phyloP scores from a whole-genome alignment of 768 basidiomycete genomes.

The Royoungia palumana region DNA sequence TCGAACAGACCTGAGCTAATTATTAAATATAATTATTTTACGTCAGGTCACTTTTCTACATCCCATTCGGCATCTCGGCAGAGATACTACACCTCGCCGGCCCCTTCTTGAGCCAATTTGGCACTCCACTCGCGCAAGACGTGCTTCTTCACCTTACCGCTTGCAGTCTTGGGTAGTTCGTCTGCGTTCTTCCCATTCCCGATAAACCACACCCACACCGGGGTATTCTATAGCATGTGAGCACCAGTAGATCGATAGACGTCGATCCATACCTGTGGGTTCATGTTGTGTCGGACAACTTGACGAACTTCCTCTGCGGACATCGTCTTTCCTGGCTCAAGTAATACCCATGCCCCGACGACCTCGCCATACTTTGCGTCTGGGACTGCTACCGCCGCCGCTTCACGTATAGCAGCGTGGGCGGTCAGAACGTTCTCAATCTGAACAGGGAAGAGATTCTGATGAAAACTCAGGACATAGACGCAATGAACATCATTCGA shows the following conservation, averaged over 20 bases:
- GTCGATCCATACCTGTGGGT: conserved; percentile 61
- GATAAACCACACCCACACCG: conserved; percentile 80
- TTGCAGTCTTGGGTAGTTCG: conserved; percentile 81
- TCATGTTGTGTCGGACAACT: conserved; percentile 59
- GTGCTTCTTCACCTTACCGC: conserved; percentile 86
- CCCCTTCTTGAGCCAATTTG: conserved; percentile 43
- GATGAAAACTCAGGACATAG: background rate
- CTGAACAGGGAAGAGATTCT: conserved; percentile 83
- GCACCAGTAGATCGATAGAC: background rate
- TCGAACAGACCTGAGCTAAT: background rate
- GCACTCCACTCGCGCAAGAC: conserved; percentile 67
- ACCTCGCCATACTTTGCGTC: conserved; percentile 70
- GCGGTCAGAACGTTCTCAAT: conserved; percentile 72
- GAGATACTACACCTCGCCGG: conserved; percentile 32
- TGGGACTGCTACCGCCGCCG: conserved; percentile 70
- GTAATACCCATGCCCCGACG: conserved; percentile 76
- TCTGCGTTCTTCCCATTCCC: conserved; percentile 56
- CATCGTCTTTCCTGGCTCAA: conserved; percentile 36
- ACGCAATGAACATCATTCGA: background rate
- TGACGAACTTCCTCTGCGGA: conserved; percentile 52
- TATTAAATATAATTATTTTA: background rate
- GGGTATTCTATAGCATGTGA: conserved; percentile 55
- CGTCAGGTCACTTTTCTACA: conserved; percentile 8
- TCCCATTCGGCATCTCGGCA: conserved; percentile 16
- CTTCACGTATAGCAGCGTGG: conserved; percentile 60